Conservation (phyloP, 2,329 filamentous ascomycete genomes). For the Claviceps sp. region DNA sequence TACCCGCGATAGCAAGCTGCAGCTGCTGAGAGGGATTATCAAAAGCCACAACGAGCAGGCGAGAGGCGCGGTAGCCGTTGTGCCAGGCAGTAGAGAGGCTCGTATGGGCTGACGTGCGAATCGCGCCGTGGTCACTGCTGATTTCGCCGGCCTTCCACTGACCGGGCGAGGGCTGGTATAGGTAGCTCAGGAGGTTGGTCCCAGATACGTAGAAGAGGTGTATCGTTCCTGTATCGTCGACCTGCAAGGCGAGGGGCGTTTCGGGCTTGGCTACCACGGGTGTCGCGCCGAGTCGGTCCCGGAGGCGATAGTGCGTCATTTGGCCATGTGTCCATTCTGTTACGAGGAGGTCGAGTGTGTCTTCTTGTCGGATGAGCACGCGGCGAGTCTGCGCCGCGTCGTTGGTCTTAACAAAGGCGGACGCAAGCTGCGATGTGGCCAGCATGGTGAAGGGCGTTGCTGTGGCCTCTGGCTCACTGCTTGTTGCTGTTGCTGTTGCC, state of each 20-base stretch:
- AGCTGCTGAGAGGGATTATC: conserved; percentile 7
- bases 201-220: conserved; percentile 14
- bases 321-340: conserved; percentile 6
- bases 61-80: conserved; percentile 3
- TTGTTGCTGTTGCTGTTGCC: background rate
- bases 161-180: conserved; percentile 6
- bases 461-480: background rate
- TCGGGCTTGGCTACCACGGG: conserved; percentile 7
- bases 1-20: conserved; percentile 9
- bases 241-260: conserved; percentile 10
- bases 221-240: conserved; percentile 7
- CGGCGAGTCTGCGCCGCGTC: conserved; percentile 4
- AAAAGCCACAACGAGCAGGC: conserved; percentile 10
- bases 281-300: conserved; percentile 5
- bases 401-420: conserved; percentile 4
- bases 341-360: conserved; percentile 9
- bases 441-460: conserved; percentile 5
- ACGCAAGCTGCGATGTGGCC: conserved; percentile 9
- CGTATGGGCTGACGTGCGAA: conserved; percentile 5
- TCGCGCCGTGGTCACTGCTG: background rate
- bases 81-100: conserved; percentile 12
- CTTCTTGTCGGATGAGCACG: conserved; percentile 13
- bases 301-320: conserved; percentile 4
- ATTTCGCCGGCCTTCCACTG: conserved; percentile 8
- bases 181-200: conserved; percentile 6